phyloP scores from a whole-genome alignment of 2,329 filamentous ascomycete genomes.

The Diatrype stigma region DNA sequence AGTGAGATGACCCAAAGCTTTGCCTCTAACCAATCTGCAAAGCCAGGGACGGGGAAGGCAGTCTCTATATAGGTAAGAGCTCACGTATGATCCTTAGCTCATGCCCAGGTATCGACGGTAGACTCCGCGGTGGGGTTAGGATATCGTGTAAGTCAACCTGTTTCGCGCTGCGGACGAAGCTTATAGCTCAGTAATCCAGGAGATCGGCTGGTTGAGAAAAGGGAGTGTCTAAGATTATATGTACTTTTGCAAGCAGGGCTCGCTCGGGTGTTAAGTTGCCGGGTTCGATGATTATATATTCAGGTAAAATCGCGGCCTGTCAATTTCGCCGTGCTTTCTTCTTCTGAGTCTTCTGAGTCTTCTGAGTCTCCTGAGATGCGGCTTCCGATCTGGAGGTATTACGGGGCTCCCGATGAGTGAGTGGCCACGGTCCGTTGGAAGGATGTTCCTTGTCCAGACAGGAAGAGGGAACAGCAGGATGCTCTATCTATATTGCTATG shows the following conservation, averaged over 20 bases:
- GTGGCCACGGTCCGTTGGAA: not conserved
- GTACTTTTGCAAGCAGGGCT: not conserved
- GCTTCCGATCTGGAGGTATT: not conserved
- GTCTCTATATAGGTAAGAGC: not conserved
- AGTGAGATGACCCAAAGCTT: not conserved
- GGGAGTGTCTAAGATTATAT: not conserved
- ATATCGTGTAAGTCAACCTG: not conserved
- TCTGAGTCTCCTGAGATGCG: too few relatives aligned
- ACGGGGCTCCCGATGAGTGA: not conserved
- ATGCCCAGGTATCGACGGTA: not conserved
- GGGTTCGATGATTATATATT: not conserved
- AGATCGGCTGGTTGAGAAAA: not conserved
- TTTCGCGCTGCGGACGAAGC: not conserved
- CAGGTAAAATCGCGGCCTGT: too few relatives aligned
- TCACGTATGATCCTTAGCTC: not conserved
- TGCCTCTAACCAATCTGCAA: conserved; percentile 10
- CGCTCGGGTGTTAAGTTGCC: not conserved
- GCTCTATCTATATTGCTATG: not conserved
- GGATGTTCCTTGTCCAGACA: not conserved
- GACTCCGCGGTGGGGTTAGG: not conserved
- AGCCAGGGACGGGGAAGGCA: not conserved
- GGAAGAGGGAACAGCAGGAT: not conserved
- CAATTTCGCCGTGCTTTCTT: not conserved
- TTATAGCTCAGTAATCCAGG: not conserved
- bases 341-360: too few relatives aligned